These are phyloP conservation scores for Hypsizygus ulmarius DNA, from an alignment of 1,284 basidiomycete species.

Conservation along the genomic window DNA sequence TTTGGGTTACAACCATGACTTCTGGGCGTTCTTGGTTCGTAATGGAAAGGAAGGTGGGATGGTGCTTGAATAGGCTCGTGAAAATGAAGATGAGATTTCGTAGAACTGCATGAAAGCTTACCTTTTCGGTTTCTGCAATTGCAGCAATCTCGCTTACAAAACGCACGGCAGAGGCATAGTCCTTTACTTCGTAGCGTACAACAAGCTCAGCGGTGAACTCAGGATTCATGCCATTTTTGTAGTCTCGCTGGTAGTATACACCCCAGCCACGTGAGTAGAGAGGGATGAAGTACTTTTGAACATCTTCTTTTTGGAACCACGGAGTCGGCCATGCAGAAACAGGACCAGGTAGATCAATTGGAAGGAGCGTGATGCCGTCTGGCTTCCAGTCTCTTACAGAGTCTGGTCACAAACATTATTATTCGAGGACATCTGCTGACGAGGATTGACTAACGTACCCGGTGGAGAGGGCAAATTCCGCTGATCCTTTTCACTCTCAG, in stretches of 20 bases:
- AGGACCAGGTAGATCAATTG: slow-evolving; percentile 16
- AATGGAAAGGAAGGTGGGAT: slow-evolving; percentile 16
- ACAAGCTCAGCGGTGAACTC: slow-evolving; percentile 11
- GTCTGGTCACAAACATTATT: not conserved
- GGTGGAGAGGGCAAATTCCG: too few species aligned
- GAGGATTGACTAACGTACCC: too few species aligned
- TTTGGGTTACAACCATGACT: slow-evolving; percentile 13
- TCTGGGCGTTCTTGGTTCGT: slow-evolving; percentile 1
- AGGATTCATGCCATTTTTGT: not conserved
- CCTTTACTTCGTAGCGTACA: slow-evolving; percentile 13
- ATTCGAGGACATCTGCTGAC: too few species aligned
- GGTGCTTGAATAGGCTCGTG: slow-evolving; percentile 18
- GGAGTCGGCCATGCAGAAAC: slow-evolving; percentile 21
- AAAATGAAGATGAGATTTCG: not conserved
- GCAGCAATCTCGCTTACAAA: slow-evolving; percentile 17
- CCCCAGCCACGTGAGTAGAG: slow-evolving; percentile 32
- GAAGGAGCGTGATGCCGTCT: not conserved
- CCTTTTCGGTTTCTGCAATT: slow-evolving; percentile 18
- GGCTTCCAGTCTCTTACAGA: not conserved
- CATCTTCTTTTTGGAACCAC: slow-evolving; percentile 22
- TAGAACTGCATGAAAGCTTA: slow-evolving; percentile 2
- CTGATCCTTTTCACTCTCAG: too few species aligned
- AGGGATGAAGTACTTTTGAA: slow-evolving; percentile 24
- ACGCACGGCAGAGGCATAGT: slow-evolving; percentile 12
- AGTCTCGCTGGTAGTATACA: slow-evolving; percentile 10